Base-by-base conservation (phyloP, 1,284 basidiomycete species). In the Sanghuangporus weigelae region DNA sequence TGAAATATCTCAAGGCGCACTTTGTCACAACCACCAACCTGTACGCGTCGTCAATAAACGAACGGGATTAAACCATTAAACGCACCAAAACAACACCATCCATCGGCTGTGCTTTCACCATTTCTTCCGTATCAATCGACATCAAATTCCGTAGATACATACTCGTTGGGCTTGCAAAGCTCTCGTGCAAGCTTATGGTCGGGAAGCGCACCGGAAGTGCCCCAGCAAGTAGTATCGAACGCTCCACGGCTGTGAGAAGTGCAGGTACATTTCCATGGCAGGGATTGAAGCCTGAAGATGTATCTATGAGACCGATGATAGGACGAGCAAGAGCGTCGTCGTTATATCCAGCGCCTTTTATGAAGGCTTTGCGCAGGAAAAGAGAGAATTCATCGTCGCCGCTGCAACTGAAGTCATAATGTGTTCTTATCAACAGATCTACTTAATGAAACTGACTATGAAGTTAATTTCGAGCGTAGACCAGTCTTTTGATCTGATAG, bases 291-390 rank as follows among this genome's bases (percentile, higher is more conserved):
- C 71, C 73, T 23, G 70, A 71, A 62, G 72, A 64, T 14, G 74
- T 74, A 65, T 75, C 69, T n/a, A 72, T 67, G 36, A 75, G 69
- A 1, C 73, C 74, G 14, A 75, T 68, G 23, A 75, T 73, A n/a
- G 67, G 68, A 14, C 73, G 66, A 46, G 73, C 72, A 12, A 75
- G 71, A 7, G 73, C 73, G 60, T 74, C 73, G 64, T 73, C 72
- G 5, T 68, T 68, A 66, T 74, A 74, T 1, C 74, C 74, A 1
- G 74, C 74, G 8, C 74, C 74, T 56, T 75, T 75, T 69, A 75
- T 75, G 66, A 75, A 75, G 6, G 74, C 74, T 61, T 75, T 74
- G 49, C 74, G 70, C 5, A 75, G 70, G 66, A 75, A 75, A 14
- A 75, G 63, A 5, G 73, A 71, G 64, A 75, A 75, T 10, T 71